Evolutionary conservation across 1,139 yeast genomes (phyloP), one percentile per base, ranked within the genome.

Genomic region (Pichia sp.): DNA sequence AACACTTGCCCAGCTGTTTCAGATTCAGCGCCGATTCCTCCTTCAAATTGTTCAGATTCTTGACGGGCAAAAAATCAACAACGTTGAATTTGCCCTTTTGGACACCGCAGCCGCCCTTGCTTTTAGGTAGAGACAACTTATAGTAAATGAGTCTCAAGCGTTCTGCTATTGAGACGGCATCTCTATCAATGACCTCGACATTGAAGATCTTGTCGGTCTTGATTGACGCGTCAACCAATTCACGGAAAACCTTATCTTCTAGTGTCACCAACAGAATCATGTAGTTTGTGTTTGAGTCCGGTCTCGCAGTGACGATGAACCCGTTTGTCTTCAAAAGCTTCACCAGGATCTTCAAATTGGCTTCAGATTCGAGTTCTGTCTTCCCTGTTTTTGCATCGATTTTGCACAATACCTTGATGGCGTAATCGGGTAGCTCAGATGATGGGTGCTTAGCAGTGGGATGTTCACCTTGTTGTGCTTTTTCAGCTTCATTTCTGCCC

Each of bases 101-200:
- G 43, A 82, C 66, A 3, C 77, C 85, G 37, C 77, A 69, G 1
- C 85, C 87, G 4, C 79, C 81, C 36, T 67, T 67, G 16, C 58
- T 49, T 5, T 55, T 57, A 0, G 77, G 69, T 29, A 65, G 54
- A 0, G 76, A 70, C 49, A 85, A 66, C 49, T 74, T 67, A 28
- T 69, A 66, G 59, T 78, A 65, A 39, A 81, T 70, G 33, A 83
- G 65, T 50, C 90, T 68, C 42, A 78, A 60, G 45, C 76, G 69
- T 45, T 82, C 81, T 11, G 83, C 72, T n/a, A 52, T 43, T 29
- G 73, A 67, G 38, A 65, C 45, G 38, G 69, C 66, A 4, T 66
- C 67, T 16, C 56, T 49, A 6, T 43, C 29, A 36, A 62, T 66
- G 10, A 35, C 31, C 33, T 62, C 59, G 10, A 71, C 63, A n/a